Percentiles rank a stretch among this genome's conserved stretches.
Conservation (phyloP, 2,329 filamentous ascomycete species). For the Hansfordia pulvinata region DNA sequence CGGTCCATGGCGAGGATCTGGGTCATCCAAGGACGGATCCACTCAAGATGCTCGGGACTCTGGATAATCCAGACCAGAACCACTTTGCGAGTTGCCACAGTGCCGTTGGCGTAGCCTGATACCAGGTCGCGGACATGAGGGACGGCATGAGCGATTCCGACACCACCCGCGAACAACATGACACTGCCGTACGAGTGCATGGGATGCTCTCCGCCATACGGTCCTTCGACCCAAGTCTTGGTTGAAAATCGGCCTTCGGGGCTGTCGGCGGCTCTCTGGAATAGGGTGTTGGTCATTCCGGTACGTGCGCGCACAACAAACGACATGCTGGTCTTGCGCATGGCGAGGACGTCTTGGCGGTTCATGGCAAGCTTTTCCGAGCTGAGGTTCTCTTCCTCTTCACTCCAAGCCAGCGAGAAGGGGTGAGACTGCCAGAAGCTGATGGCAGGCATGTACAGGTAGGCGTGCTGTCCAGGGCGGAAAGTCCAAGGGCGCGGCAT, state of each 20-base stretch:
- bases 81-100: conserved; percentile 57
- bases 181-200: conserved; percentile 67
- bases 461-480: conserved; percentile 64
- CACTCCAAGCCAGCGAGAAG: conserved; percentile 68
- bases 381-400: conserved; percentile 40
- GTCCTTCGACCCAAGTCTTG: conserved; percentile 58
- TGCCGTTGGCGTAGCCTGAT: conserved; percentile 52
- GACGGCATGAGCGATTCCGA: conserved; percentile 70
- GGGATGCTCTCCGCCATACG: conserved; percentile 60
- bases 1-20: conserved; percentile 63
- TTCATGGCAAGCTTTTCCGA: conserved; percentile 44
- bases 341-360: conserved; percentile 42
- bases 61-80: conserved; percentile 71
- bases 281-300: conserved; percentile 59
- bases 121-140: conserved; percentile 64
- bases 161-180: conserved; percentile 67
- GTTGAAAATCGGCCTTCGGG: conserved; percentile 49
- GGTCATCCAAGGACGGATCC: conserved; percentile 77
- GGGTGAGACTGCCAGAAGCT: conserved; percentile 66
- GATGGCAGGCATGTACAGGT: conserved; percentile 62
- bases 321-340: conserved; percentile 51
- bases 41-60: conserved; percentile 67
- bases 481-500: conserved; percentile 69
- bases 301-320: conserved; percentile 63
- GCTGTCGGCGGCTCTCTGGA: conserved; percentile 49